Conservation (phyloP, 345 rosid species). For the Eucalyptus victrix region DNA sequence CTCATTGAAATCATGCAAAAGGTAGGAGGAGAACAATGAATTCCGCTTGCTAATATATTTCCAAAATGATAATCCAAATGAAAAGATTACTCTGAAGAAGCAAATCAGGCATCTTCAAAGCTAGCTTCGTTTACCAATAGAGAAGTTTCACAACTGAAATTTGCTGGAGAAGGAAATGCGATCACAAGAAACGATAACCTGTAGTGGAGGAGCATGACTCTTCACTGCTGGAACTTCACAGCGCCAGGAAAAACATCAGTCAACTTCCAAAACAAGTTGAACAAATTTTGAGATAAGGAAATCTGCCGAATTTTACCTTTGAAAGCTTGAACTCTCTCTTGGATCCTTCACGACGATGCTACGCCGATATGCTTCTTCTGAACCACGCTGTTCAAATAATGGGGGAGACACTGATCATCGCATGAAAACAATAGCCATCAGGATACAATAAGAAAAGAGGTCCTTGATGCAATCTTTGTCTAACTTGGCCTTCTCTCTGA, state of each 20-base stretch:
- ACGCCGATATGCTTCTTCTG: slow-evolving; percentile 21
- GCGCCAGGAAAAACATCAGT: neutral
- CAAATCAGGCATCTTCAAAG: neutral
- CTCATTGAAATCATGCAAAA: neutral
- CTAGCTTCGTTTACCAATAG: neutral
- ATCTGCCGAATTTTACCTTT: slow-evolving; percentile 29
- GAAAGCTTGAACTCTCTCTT: slow-evolving; percentile 34
- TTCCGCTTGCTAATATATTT: neutral
- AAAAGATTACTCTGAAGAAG: neutral
- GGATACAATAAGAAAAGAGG: neutral
- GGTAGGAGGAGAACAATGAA: neutral
- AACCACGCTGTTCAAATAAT: slow-evolving; percentile 6
- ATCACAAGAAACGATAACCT: slow-evolving; percentile 27
- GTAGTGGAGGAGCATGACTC: slow-evolving; percentile 85
- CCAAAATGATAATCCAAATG: neutral
- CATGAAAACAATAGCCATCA: slow-evolving; percentile 9
- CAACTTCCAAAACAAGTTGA: neutral
- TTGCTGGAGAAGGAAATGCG: neutral
- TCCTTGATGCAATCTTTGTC: neutral
- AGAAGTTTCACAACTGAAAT: neutral
- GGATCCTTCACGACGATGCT: slow-evolving; percentile 21
- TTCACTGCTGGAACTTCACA: slow-evolving; percentile 40
- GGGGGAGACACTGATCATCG: neutral
- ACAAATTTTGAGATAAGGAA: slow-evolving; percentile 3
- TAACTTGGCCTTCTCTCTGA: neutral